These are phyloP conservation scores for Mrakia frigida DNA, from an alignment of 768 basidiomycete genomes.

Conservation along the genomic window DNA sequence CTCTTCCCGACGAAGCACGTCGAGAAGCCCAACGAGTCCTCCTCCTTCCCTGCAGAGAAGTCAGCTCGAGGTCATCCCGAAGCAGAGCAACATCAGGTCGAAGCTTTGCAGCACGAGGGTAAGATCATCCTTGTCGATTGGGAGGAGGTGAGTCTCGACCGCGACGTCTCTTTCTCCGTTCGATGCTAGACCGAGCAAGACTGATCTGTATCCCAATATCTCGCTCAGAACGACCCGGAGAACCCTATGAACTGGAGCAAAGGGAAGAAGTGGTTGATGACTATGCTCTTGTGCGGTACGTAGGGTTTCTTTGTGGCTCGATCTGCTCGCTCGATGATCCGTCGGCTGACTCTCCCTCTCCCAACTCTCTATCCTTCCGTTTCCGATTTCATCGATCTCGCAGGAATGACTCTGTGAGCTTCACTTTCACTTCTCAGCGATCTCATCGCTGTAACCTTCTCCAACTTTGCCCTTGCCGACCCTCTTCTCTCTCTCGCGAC, in stretches of 20 bases:
- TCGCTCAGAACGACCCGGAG: slow-evolving; percentile 19
- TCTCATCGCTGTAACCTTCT: background rate
- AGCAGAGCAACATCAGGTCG: slow-evolving; percentile 13
- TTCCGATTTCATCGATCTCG: background rate
- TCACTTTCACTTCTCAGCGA: no score
- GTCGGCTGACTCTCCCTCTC: background rate
- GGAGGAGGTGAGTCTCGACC: slow-evolving; percentile 23
- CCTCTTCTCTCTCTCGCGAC: background rate
- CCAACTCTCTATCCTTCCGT: background rate
- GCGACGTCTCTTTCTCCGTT: background rate
- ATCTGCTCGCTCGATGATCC: background rate
- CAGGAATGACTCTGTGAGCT: slow-evolving; percentile 1
- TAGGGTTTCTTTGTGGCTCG: background rate
- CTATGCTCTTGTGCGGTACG: slow-evolving; percentile 10
- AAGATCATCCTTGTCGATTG: slow-evolving; percentile 31
- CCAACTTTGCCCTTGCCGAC: background rate
- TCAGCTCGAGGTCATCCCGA: background rate
- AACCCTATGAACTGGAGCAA: slow-evolving; percentile 28
- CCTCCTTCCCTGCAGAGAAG: background rate
- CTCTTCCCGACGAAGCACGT: slow-evolving; percentile 6
- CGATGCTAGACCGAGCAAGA: background rate
- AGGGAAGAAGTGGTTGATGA: slow-evolving; percentile 26
- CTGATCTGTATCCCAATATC: background rate
- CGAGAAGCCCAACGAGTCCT: background rate
- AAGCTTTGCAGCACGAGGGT: slow-evolving; percentile 13